Base-by-base conservation (phyloP, 2,329 filamentous ascomycete species). In the Pseudopithomyces chartarum region DNA sequence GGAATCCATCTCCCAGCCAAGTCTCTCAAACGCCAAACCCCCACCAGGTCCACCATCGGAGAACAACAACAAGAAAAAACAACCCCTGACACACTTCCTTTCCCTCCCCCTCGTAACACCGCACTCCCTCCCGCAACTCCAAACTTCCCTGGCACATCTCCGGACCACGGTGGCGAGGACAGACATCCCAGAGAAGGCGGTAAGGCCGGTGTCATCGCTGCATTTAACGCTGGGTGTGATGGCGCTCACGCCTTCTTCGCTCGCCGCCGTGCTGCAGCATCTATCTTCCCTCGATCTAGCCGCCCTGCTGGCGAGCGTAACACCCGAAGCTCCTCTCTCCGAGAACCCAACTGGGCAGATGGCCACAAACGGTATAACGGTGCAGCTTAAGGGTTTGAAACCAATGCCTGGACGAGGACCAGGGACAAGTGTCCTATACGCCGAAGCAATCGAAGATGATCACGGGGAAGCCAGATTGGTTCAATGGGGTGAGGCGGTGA, bases 151-250 rank as follows among this genome's bases (percentile, higher is more conserved):
- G 4, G 76, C 81, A 5, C 69, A 80, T 6, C 93, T 96, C 71
- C 83, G 26, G 84, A 88, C 59, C 82, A 89, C 20, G 56, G 54
- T 20, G 58, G 46, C 11, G n/a, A 56, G 59, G 10, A 49, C 55
- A 2, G 15, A 80, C 6, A 77, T 94, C 10, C 89, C 90, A 0
- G 72, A 80, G 32, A 83, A 83, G 53, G 91, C 92, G 1, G 79
- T 97, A 49, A 82, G 92, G 26, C 92, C 92, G 0, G 76, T 91
- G 0, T 90, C 91, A 0, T 92, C 92, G 1, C 76, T 97, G 46
- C 94, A 98, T 75, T 79, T 96, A 2, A 97, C 93, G 0, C 81
- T 97, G 0, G 93, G 92, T 0, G 90, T 96, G 1, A 93, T 97
- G 90, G 89, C 84, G 61, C 82, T 97, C 2, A 80, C 78, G 2